phyloP scores from a whole-genome alignment of 1,284 basidiomycete genomes.

The Ustilago sp. region DNA sequence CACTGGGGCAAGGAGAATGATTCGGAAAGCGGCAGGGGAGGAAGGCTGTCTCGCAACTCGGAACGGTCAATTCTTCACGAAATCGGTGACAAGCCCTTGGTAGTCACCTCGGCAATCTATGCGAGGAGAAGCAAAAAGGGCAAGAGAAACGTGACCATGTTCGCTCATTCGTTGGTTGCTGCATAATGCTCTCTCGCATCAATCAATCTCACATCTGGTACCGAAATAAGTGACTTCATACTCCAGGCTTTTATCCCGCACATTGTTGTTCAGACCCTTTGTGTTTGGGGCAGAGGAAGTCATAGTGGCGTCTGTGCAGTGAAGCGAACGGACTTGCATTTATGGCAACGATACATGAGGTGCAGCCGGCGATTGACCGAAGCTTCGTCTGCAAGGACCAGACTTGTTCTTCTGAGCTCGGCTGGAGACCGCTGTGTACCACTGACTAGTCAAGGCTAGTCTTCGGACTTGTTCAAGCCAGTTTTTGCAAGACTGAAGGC shows the following conservation, averaged over 20 bases:
- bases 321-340: not conserved
- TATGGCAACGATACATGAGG: not conserved
- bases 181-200: conserved; percentile 1
- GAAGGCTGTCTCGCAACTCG: conserved; percentile 5
- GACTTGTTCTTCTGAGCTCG: not conserved
- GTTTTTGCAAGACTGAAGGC: not conserved
- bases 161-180: not conserved
- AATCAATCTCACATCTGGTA: conserved; percentile 1
- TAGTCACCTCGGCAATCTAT: conserved; percentile 23
- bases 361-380: conserved; percentile 6
- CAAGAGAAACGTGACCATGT: conserved; percentile 7
- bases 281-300: not conserved
- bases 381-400: not conserved
- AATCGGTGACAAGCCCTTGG: conserved; percentile 4
- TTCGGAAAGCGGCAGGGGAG: not conserved
- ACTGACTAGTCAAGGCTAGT: not conserved
- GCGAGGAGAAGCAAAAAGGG: not conserved
- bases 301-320: not conserved
- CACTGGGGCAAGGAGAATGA: not conserved
- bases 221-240: not conserved
- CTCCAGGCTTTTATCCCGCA: not conserved
- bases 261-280: not conserved
- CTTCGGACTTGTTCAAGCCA: not conserved
- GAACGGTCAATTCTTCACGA: not conserved
- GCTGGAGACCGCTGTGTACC: not conserved